Base-by-base conservation (phyloP, 441 rosid genomes). In the Corymbia calophylla region DNA sequence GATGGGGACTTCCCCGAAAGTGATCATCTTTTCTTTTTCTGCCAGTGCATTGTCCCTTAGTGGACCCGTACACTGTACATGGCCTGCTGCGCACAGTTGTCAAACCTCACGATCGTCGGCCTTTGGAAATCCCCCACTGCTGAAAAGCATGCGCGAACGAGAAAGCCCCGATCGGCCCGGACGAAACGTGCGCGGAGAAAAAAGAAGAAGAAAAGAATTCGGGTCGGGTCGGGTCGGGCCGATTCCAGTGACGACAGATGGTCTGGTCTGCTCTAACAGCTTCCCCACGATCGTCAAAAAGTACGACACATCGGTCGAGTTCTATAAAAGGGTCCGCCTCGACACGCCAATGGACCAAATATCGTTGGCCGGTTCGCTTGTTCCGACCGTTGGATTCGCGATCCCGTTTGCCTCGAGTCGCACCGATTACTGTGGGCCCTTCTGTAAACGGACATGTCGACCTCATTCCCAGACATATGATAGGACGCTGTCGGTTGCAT, bases 331-430 rank as follows among this genome's bases (percentile, higher is more conserved):
- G 29, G 64, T 56, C 62, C 62, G 29, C 23, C 23, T 21, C 9
- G 60, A 56, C 1, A 1, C 9, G 62, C 27, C 27, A 56, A 21
- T 9, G 23, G 29, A 56, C 27, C 27, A 21, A 25, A 25, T 23
- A 56, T 39, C 27, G 27, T 12, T 56, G 62, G 62, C 62, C 29
- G 2, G 0, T 58, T 25, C 14, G 10, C 14, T 58, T 23, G 10
- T 1, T 58, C 0, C 0, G 0, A 58, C 10, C 6, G 5, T 58
- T 62, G 1, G 6, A 7, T 32, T 32, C 4, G 2, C 4, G 32
- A 5, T 0, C 2, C 3, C 16, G 12, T 9, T 68, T 2, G 4
- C 4, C 25, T 13, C 4, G 6, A 32, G 8, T 5, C 1, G 7
- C 12, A 4, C 14, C 12, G 1, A 10, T 18, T 19, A 3, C 1